Base-by-base conservation (phyloP, 2,329 filamentous ascomycete genomes). In the Colletotrichum sidae region DNA sequence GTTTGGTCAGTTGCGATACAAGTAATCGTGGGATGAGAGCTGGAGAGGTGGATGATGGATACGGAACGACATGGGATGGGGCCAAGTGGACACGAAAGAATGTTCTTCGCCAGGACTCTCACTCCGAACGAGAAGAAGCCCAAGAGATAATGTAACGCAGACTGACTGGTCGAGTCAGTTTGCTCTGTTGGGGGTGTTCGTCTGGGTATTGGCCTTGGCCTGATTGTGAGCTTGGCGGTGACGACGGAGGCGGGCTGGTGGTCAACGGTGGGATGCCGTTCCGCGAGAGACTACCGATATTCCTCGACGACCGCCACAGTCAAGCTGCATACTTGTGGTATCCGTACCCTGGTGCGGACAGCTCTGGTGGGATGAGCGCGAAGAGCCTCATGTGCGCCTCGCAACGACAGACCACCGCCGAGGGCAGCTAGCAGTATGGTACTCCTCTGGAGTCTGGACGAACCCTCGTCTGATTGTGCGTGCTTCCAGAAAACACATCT, bases 141-240 rank as follows among this genome's bases (percentile, higher is more conserved):
- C 52, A 49, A 57, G 41, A 66, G 63, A 66, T 57, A 66, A 47
- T 42, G 49, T 13, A 37, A 45, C 41, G 42, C 37, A 53, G 11
- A 47, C 15, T 66, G 59, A 63, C 58, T 66, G 63, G 63, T 17
- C 53, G 63, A 63, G 47, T 57, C 47, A 35, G 57, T 45, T 10
- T 6, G 15, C 35, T 17, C 33, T 11, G 47, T 55, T n/a, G 47
- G 52, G 44, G 46, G n/a, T 39, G 47, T 52, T 65, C 8, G 41
- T 49, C 63, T 57, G 52, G 59, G 58, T 56, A 63, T 66, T 57
- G 63, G 62, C 15, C 63, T 66, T 66, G 58, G 63, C 63, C 50
- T 45, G 53, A 50, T 47, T 45, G 11, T 38, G 25, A 5, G 35
- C 59, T 66, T 63, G 59, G 63, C 63, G 52, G 58, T 63, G 58